Evolutionary conservation across 805 yeast genomes (phyloP), one percentile per base, ranked within the genome.

Genomic region (Saccharomycopsis sp.): DNA sequence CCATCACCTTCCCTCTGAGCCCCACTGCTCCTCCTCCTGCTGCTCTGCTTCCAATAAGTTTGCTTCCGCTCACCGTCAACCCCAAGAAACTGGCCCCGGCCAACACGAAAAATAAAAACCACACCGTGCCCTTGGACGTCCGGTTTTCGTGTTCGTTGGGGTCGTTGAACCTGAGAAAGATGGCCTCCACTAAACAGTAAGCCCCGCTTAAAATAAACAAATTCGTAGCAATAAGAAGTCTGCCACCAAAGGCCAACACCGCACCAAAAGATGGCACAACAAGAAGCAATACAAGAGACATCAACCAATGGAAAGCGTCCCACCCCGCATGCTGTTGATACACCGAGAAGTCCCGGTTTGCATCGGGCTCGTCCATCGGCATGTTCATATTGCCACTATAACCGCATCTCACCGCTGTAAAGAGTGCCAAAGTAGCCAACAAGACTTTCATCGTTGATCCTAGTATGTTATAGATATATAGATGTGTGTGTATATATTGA

Each of bases 71-170:
- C 18, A 75, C 60, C 7, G 74, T 45, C 20, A 71, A 64, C 0
- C 86, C 88, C 15, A 70, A 49, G 44, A 78, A 68, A 1, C 79
- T 60, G 1, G 75, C 64, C 3, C 59, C 46, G 3, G 69, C 68
- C 34, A 71, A 62, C 32, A 72, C 60, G 19, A 72, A 53, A 19
- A 71, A 55, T 37, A 80, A 60, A 48, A 75, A 70, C 78, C 81
- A 73, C n/a, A 75, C 73, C 0, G 86, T 73, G 0, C 84, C 85
- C 41, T 73, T 64, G 9, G 82, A 73, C 1, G 85, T 75, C 42
- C 71, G 59, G 55, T 79, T 80, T 53, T 81, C 89, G 42, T 76
- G 75, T 30, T 77, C 79, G 39, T 71, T 67, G 26, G 64, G 64
- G 53, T 81, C 89, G 1, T 82, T 78, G 52, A 79, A 81, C 35